Percentiles rank a stretch among this genome's conserved stretches.
phyloP scores from a whole-genome alignment of 768 basidiomycete genomes.

The Xerocomellus chrysenteron region DNA sequence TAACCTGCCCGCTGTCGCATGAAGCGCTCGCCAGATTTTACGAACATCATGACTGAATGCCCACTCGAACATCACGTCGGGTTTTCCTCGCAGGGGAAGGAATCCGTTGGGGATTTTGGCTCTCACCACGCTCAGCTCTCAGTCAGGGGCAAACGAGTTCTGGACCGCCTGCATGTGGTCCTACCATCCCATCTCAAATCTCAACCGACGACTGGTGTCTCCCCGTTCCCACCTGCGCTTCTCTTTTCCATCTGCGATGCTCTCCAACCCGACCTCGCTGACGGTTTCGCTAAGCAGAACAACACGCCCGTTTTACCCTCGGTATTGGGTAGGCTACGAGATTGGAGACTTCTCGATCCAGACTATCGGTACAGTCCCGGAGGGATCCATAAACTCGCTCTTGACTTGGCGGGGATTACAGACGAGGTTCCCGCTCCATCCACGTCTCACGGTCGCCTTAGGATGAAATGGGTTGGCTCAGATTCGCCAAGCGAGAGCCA shows the following conservation, averaged over 20 bases:
- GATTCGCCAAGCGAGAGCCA: slow-evolving; percentile 7
- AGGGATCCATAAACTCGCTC: slow-evolving; percentile 17
- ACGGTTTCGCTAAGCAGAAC: neutral
- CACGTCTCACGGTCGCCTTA: slow-evolving; percentile 2
- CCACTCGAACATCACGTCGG: slow-evolving; percentile 1
- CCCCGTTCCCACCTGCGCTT: slow-evolving; percentile 14
- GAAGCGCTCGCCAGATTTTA: slow-evolving; percentile 17
- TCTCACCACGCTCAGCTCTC: slow-evolving; percentile 8
- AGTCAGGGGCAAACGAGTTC: slow-evolving; percentile 1
- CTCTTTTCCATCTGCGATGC: slow-evolving; percentile 25
- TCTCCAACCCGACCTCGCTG: slow-evolving; percentile 2
- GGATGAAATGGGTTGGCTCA: slow-evolving; percentile 19
- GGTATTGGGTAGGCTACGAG: slow-evolving; percentile 24
- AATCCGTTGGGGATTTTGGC: neutral
- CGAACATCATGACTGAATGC: slow-evolving; percentile 22
- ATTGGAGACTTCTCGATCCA: slow-evolving; percentile 26
- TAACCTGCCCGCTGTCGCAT: neutral
- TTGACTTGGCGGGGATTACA: slow-evolving; percentile 17
- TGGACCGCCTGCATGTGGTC: slow-evolving; percentile 17
- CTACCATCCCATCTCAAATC: slow-evolving; percentile 12
- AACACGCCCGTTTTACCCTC: slow-evolving; percentile 16
- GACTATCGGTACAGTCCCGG: slow-evolving; percentile 10
- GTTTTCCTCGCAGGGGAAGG: neutral
- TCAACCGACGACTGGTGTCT: neutral
- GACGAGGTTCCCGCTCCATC: neutral